Conservation (phyloP, 345 rosid genomes). For the Excoecaria cochinchinensis region DNA sequence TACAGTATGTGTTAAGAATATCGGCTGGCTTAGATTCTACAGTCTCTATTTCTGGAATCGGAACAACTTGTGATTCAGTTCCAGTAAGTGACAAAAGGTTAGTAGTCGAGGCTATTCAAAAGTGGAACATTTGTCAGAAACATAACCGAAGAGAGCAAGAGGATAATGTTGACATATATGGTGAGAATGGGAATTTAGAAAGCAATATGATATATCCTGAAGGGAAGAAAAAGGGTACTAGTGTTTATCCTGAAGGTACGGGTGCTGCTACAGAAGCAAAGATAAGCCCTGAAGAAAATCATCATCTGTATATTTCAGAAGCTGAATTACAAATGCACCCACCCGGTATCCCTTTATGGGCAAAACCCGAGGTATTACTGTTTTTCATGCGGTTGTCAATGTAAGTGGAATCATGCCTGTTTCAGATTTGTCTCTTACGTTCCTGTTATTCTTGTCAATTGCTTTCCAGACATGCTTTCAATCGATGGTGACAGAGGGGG, state of each 20-base stretch:
- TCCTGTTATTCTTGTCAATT: slow-evolving; percentile 19
- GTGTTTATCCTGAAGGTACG: slow-evolving; percentile 31
- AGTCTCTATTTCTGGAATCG: slow-evolving; percentile 31
- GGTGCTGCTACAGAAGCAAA: slow-evolving; percentile 31
- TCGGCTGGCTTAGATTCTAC: slow-evolving; percentile 40
- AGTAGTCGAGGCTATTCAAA: slow-evolving; percentile 67
- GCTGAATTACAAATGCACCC: slow-evolving; percentile 78
- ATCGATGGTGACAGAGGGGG: slow-evolving; percentile 37
- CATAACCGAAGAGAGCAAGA: slow-evolving; percentile 67
- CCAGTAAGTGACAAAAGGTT: slow-evolving; percentile 65
- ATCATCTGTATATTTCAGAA: slow-evolving; percentile 71
- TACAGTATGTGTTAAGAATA: slow-evolving; percentile 59
- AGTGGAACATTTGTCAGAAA: slow-evolving; percentile 83
- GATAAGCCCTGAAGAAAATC: slow-evolving; percentile 49
- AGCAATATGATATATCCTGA: slow-evolving; percentile 75
- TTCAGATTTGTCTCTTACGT: not conserved
- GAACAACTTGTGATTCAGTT: slow-evolving; percentile 44
- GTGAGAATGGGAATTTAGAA: slow-evolving; percentile 64
- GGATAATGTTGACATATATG: slow-evolving; percentile 77
- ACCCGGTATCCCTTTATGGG: slow-evolving; percentile 55
- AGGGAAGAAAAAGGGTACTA: slow-evolving; percentile 43
- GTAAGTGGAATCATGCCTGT: not conserved
- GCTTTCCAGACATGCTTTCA: slow-evolving; percentile 62
- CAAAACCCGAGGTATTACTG: slow-evolving; percentile 59
- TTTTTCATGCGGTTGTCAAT: not conserved